Conservation (phyloP, 306 rosid genomes). For the Biancaea sappan region DNA sequence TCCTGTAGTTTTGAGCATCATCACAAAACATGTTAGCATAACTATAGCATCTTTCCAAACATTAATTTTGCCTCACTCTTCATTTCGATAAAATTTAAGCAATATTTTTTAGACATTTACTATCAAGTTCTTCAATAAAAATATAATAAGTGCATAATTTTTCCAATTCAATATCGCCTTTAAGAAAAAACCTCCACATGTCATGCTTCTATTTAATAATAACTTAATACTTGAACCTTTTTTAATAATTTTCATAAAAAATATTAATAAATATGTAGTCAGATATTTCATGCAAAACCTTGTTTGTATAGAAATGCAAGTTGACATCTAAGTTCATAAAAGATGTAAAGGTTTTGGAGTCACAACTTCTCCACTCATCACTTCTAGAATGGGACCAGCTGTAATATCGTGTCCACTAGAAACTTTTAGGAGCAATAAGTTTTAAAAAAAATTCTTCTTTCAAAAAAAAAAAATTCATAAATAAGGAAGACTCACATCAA, state of each 20-base stretch:
- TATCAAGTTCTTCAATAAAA: not conserved
- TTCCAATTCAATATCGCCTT: too few species aligned
- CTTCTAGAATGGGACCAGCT: not conserved
- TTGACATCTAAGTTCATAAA: too few species aligned
- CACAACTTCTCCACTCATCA: not conserved
- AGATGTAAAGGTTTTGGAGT: not conserved
- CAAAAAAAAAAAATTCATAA: not conserved
- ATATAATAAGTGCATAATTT: not conserved
- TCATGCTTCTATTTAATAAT: not conserved
- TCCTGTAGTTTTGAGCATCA: slow-evolving; percentile 52
- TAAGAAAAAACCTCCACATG: too few species aligned
- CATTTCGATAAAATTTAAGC: too few species aligned
- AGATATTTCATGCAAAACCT: not conserved
- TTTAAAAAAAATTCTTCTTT: too few species aligned
- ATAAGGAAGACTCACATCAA: not conserved
- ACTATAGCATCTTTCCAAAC: not conserved
- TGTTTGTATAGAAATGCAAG: too few species aligned
- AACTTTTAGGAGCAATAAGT: not conserved
- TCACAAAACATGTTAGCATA: slow-evolving; percentile 14
- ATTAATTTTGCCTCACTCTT: not conserved
- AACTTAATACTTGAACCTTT: not conserved
- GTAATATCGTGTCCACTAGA: not conserved
- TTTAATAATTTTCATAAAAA: not conserved
- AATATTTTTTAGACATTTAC: not conserved
- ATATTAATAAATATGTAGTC: not conserved